Percentiles rank a stretch among this genome's conserved stretches.
Conservation (phyloP, 345 rosid species). For the Aethionema arabicum region DNA sequence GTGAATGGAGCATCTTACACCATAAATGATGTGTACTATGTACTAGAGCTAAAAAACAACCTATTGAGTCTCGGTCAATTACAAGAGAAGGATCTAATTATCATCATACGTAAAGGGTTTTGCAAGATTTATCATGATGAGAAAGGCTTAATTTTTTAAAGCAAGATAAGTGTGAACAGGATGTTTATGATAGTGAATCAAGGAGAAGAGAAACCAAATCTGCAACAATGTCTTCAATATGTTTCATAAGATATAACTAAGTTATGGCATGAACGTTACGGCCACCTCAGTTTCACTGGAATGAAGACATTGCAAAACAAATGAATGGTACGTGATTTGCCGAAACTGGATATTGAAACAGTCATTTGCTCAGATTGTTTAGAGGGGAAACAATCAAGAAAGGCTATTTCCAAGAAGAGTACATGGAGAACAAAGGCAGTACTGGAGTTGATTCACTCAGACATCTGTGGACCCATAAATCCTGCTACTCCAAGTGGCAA, state of each 20-base stretch:
- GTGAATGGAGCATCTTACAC: neutral
- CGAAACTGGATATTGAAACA: neutral
- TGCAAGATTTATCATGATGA: constrained; percentile 1
- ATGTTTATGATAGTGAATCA: neutral
- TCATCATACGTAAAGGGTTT: neutral
- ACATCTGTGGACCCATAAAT: constrained; percentile 7
- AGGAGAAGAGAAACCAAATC: too few relatives aligned
- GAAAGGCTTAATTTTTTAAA: neutral
- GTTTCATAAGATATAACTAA: neutral
- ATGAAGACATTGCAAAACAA: neutral
- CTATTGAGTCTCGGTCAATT: neutral
- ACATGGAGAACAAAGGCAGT: neutral
- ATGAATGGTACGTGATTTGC: neutral
- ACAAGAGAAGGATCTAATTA: neutral
- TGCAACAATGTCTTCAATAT: too few relatives aligned
- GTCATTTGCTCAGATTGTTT: neutral
- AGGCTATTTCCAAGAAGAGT: neutral
- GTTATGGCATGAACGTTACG: constrained; percentile 10
- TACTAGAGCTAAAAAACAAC: neutral
- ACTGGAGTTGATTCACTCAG: neutral
- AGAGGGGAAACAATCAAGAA: neutral
- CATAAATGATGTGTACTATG: neutral
- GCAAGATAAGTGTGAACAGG: neutral
- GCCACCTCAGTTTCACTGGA: neutral
- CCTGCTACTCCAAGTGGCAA: constrained; percentile 8